Evolutionary conservation across 2,329 filamentous ascomycete species (phyloP).

Genomic region (Cercospora zeina): DNA sequence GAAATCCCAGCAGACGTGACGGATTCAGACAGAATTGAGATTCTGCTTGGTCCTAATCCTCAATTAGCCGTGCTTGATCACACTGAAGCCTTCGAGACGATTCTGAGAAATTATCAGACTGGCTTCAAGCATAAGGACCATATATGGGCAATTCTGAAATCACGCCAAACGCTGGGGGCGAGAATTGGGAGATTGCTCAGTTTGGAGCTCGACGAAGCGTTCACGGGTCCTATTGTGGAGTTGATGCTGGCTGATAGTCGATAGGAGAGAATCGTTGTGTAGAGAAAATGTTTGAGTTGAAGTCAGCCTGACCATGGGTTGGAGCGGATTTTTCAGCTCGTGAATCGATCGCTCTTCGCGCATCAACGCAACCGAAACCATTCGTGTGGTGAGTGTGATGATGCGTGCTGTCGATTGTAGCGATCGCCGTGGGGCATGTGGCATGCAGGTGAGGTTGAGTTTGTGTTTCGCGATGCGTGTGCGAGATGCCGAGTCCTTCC

Average conservation of each 20-base stretch:
- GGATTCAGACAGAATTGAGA: not conserved
- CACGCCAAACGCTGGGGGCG: not conserved
- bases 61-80: not conserved
- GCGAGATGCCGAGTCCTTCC: not conserved
- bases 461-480: not conserved
- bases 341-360: not conserved
- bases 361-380: too few species aligned
- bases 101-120: not conserved
- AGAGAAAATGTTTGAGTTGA: not conserved
- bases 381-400: too few species aligned
- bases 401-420: not conserved
- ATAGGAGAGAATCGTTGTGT: not conserved
- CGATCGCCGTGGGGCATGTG: not conserved
- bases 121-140: not conserved
- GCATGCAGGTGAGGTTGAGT: not conserved
- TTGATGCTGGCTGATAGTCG: slow-evolving; percentile 5
- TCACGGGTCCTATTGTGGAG: not conserved
- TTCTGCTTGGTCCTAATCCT: not conserved
- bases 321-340: not conserved
- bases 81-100: not conserved
- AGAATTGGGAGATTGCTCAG: not conserved
- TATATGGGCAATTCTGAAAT: not conserved
- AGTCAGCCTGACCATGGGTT: not conserved
- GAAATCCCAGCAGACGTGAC: not conserved
- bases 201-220: not conserved